Conservation (phyloP, 1,284 basidiomycete species). For the Malassezia slooffiae region DNA sequence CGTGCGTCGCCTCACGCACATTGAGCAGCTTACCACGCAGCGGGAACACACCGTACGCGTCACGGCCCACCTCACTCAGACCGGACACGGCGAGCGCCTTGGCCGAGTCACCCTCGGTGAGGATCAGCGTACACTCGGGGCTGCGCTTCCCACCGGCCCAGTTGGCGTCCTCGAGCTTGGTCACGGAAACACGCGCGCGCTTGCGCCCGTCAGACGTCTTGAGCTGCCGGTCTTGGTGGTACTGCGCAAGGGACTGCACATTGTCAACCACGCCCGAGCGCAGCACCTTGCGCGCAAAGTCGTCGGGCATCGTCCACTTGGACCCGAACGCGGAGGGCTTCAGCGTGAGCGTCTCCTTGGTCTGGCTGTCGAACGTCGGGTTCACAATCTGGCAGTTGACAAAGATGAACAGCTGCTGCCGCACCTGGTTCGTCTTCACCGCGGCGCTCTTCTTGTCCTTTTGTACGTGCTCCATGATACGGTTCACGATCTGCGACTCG, state of each 20-base stretch:
- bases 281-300: conserved; percentile 86
- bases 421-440: conserved; percentile 85
- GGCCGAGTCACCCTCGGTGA: conserved; percentile 99
- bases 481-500: conserved; percentile 77
- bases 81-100: conserved; percentile 92
- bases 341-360: conserved; percentile 89
- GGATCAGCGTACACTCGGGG: conserved; percentile 79
- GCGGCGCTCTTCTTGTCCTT: conserved; percentile 84
- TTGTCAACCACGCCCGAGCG: conserved; percentile 87
- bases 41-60: conserved; percentile 95
- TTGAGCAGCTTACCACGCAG: conserved; percentile 93
- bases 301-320: conserved; percentile 76
- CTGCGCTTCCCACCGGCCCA: conserved; percentile 76
- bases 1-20: conserved; percentile 89
- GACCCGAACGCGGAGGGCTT: conserved; percentile 77
- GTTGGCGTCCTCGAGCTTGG: conserved; percentile 93
- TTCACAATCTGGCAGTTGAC: conserved; percentile 95
- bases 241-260: conserved; percentile 87
- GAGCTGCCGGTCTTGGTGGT: conserved; percentile 87
- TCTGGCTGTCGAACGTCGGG: conserved; percentile 97
- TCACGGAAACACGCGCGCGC: conserved; percentile 62
- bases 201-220: conserved; percentile 96
- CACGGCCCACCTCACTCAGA: conserved; percentile 83
- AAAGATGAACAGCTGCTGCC: conserved; percentile 97
- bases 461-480: conserved; percentile 61